A percentile compares a stretch with the other conserved stretches of the same genome.
These are phyloP conservation scores for Isatis tinctoria DNA, from an alignment of 345 rosid genomes.

Conservation along the genomic window DNA sequence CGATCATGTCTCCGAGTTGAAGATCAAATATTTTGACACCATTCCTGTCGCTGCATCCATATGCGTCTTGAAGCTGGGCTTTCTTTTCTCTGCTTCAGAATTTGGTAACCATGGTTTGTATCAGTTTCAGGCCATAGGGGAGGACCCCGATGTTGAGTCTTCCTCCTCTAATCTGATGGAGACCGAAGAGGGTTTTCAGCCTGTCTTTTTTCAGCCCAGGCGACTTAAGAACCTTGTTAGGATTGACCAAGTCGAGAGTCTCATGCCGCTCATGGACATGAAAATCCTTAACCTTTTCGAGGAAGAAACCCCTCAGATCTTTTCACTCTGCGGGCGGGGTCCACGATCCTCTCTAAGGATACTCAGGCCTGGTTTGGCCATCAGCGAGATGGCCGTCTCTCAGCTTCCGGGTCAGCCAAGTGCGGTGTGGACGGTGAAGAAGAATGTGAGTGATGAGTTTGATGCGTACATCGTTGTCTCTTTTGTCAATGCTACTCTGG, in stretches of 20 bases:
- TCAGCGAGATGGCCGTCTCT: constrained; percentile 97
- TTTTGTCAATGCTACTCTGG: constrained; percentile 90
- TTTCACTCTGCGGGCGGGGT: constrained; percentile 90
- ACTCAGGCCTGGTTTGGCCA: constrained; percentile 89
- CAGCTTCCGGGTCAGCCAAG: constrained; percentile 99
- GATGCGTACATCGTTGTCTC: constrained; percentile 99
- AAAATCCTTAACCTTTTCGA: constrained; percentile 85
- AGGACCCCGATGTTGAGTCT: constrained; percentile 87
- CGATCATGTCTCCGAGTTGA: constrained; percentile 74
- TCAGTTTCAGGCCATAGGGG: constrained; percentile 93
- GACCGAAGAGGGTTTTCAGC: constrained; percentile 95
- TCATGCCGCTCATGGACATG: constrained; percentile 99
- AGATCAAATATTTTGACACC: constrained; percentile 91
- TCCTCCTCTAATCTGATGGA: constrained; percentile 89
- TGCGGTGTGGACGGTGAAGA: constrained; percentile 99
- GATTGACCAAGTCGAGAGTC: constrained; percentile 93
- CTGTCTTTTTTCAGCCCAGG: constrained; percentile 91
- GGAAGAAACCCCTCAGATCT: constrained; percentile 96
- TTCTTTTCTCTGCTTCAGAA: constrained; percentile 89
- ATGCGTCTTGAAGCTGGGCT: constrained; percentile 90
- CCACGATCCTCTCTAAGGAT: constrained; percentile 94
- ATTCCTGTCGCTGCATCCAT: constrained; percentile 82
- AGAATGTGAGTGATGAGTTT: constrained; percentile 81
- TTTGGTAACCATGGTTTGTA: constrained; percentile 94
- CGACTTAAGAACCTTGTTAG: constrained; percentile 87